Base-by-base conservation (phyloP, 148 eudicot species). In the Hydrangea macrophylla region DNA sequence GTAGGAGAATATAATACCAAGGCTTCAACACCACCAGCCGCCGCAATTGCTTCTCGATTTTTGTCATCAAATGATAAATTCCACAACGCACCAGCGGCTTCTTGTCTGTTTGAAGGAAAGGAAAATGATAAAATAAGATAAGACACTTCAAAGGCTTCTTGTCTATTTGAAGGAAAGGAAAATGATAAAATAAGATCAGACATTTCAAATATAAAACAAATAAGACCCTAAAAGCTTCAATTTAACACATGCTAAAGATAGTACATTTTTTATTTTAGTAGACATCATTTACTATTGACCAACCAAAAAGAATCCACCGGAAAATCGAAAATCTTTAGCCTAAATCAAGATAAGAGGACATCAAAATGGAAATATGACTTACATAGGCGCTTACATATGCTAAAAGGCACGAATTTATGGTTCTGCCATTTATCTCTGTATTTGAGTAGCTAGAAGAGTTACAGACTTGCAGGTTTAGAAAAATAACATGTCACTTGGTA, bases 81-180 rank as follows among this genome's bases (percentile, higher is more conserved):
- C 99, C 97, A 94, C 73, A 94, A 82, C 54, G 99, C 99, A 64
- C 97, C 97, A 81, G 99, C 99, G 75, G 99, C 96, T 81, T 94
- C 99, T 83, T 94, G 97, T 83, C 99, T 94, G 82, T 72, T 73
- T 72, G 63, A 66, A 31, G 63, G 36, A 58, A 42, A 68, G 9
- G 31, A 27, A 32, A 68, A 61, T 36, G 0, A 9, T 44, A 48
- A 18, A 24, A 57, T 64, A n/a, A 65, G 55, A 23, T 28, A 51
- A 61, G 45, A 59, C 20, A n/a, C n/a, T n/a, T n/a, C n/a, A n/a
- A n/a, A n/a, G n/a, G n/a, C n/a, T n/a, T n/a, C n/a, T n/a, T n/a
- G n/a, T n/a, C n/a, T n/a, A n/a, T n/a, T n/a, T n/a, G n/a, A n/a
- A n/a, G n/a, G n/a, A n/a, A n/a, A n/a, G n/a, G n/a, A n/a, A n/a